These are phyloP conservation scores for Irpex sp. DNA, from an alignment of 1,284 basidiomycete genomes.

Conservation along the genomic window DNA sequence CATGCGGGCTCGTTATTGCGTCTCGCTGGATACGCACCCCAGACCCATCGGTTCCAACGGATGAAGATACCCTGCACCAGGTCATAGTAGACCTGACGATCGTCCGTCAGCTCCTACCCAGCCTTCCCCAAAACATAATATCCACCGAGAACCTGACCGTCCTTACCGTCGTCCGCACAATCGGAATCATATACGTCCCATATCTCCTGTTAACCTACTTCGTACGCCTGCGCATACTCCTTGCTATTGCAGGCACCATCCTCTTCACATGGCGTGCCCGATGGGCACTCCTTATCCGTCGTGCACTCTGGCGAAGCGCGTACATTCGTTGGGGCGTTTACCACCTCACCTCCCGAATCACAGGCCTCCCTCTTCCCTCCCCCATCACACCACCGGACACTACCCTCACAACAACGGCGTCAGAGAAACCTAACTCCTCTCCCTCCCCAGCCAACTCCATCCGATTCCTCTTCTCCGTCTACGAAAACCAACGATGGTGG, in stretches of 20 bases:
- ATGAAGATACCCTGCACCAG: conserved; percentile 55
- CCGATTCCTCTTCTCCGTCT: conserved; percentile 83
- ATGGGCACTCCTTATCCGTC: conserved; percentile 53
- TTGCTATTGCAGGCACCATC: conserved; percentile 58
- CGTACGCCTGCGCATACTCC: conserved; percentile 54
- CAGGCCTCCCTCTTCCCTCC: conserved; percentile 49
- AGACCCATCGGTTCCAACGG: conserved; percentile 37
- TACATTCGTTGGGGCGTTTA: conserved; percentile 60
- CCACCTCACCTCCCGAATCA: conserved; percentile 42
- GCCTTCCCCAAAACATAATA: conserved; percentile 17
- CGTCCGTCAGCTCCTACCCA: conserved; percentile 50
- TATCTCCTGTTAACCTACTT: conserved; percentile 60
- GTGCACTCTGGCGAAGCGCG: conserved; percentile 59
- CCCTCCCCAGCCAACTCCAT: conserved; percentile 31
- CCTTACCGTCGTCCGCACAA: conserved; percentile 34
- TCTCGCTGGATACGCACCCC: conserved; percentile 24
- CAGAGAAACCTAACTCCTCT: conserved; percentile 5
- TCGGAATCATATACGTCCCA: conserved; percentile 50
- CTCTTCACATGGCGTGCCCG: conserved; percentile 62
- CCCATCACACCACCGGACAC: conserved; percentile 23
- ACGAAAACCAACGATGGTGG: conserved; percentile 97
- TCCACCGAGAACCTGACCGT: conserved; percentile 30
- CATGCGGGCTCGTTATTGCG: conserved; percentile 32
- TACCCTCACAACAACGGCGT: conserved; percentile 16
- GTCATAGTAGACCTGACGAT: conserved; percentile 52